These are phyloP conservation scores for Dissophora globulifera DNA, from an alignment of 192 early-diverging fungal genomes.

Conservation along the genomic window DNA sequence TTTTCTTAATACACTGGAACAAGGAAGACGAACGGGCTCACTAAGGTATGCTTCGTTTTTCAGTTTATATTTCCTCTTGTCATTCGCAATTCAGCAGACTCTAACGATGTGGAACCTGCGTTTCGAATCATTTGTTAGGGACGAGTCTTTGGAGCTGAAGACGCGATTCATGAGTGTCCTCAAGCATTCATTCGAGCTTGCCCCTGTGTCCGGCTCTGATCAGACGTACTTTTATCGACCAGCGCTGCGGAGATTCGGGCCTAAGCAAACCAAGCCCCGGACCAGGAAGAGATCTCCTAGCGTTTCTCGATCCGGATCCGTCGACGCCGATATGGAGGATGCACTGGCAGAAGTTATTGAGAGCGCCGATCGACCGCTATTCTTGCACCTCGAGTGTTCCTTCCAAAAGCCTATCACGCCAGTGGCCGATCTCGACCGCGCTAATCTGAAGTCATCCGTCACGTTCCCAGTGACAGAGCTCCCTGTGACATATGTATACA, in stretches of 20 bases:
- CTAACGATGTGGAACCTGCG: no score
- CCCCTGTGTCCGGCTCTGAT: constrained; percentile 44
- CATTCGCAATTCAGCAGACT: not conserved
- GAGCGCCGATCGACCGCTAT: constrained; percentile 76
- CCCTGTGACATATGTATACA: constrained; percentile 70
- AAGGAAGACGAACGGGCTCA: constrained; percentile 32
- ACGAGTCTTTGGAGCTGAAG: constrained; percentile 53
- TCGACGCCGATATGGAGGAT: constrained; percentile 53
- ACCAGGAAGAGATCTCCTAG: constrained; percentile 50
- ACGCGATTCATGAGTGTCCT: constrained; percentile 67
- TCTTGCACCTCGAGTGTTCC: constrained; percentile 73
- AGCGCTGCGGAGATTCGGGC: constrained; percentile 38
- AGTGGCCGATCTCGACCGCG: constrained; percentile 51
- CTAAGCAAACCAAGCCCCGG: constrained; percentile 44
- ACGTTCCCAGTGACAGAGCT: constrained; percentile 67
- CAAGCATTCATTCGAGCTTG: constrained; percentile 70
- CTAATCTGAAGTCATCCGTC: constrained; percentile 26
- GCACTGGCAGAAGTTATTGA: constrained; percentile 58
- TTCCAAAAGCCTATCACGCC: constrained; percentile 62
- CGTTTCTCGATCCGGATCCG: constrained; percentile 38
- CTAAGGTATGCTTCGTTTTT: constrained; percentile 29
- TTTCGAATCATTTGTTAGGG: constrained; percentile 12
- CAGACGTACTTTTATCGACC: constrained; percentile 75
- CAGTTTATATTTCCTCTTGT: not conserved
- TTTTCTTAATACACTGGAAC: constrained; percentile 64